A percentile compares a stretch with the other conserved stretches of the same genome.
These are phyloP conservation scores for Ilyonectria sp. DNA, from an alignment of 2,329 filamentous ascomycete genomes.

Conservation along the genomic window DNA sequence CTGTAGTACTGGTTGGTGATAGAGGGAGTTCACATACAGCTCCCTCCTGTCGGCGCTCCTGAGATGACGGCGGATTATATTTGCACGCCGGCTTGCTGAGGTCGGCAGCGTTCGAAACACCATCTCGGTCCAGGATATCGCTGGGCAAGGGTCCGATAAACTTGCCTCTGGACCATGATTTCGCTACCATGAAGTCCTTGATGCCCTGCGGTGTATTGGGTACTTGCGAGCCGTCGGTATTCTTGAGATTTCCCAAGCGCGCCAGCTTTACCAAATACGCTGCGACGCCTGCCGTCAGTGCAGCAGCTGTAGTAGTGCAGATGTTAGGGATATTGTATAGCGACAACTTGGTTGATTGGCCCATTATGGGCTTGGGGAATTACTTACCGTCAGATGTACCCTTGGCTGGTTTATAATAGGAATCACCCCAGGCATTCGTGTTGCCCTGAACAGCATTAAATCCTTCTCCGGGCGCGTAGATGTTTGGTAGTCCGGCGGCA, in stretches of 20 bases:
- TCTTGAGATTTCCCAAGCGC: neutral
- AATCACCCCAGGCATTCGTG: too few species aligned
- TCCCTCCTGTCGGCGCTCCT: slow-evolving; percentile 1
- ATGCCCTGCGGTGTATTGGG: neutral
- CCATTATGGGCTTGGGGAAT: neutral
- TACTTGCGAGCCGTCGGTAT: neutral
- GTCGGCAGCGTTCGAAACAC: slow-evolving; percentile 14
- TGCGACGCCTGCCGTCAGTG: slow-evolving; percentile 10
- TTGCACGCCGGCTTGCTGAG: neutral
- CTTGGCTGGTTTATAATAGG: neutral
- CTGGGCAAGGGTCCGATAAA: neutral
- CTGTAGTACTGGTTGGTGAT: neutral
- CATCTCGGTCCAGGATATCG: neutral
- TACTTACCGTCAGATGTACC: neutral
- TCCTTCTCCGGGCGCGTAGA: slow-evolving; percentile 1
- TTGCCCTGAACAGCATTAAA: neutral
- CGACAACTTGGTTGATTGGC: too few species aligned
- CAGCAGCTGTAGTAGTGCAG: too few species aligned
- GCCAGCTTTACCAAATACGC: neutral
- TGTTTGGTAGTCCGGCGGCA: neutral
- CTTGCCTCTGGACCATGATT: slow-evolving; percentile 3
- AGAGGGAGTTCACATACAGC: slow-evolving; percentile 1
- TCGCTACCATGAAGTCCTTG: slow-evolving; percentile 1
- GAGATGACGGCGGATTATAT: neutral
- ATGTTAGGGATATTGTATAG: too few species aligned